Percentiles rank a stretch among this genome's conserved stretches.
phyloP scores from a whole-genome alignment of 257 asterid genomes.

The Solanum paucissectum region DNA sequence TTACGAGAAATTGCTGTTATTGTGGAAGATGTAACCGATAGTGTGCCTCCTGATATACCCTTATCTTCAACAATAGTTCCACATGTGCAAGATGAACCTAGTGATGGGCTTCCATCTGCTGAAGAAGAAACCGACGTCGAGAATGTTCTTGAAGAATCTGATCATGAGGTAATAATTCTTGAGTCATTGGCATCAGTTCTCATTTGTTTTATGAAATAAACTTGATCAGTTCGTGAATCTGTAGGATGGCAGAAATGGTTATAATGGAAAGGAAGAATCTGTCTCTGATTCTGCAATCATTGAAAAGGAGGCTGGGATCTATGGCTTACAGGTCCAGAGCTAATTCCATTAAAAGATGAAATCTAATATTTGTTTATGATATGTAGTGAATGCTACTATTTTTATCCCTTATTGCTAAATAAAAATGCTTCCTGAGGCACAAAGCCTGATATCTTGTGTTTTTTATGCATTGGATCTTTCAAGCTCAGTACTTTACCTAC shows the following conservation, averaged over 20 bases:
- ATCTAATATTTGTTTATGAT: neutral
- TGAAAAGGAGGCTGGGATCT: slow-evolving; percentile 64
- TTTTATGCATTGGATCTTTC: neutral
- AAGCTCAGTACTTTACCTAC: neutral
- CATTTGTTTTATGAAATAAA: neutral
- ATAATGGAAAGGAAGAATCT: slow-evolving; percentile 22
- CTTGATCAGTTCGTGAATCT: slow-evolving; percentile 1
- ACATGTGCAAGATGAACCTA: slow-evolving; percentile 24
- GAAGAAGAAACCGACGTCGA: slow-evolving; percentile 40
- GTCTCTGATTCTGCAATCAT: slow-evolving; percentile 46
- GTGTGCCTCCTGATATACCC: slow-evolving; percentile 17
- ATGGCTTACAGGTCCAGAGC: slow-evolving; percentile 67
- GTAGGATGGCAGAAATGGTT: slow-evolving; percentile 37
- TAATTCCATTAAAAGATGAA: neutral
- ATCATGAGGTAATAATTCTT: slow-evolving; percentile 30
- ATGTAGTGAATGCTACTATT: neutral
- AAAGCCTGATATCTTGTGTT: neutral
- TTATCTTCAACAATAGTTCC: slow-evolving; percentile 15
- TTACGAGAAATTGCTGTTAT: slow-evolving; percentile 12
- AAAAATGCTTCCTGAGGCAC: neutral
- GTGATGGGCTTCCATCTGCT: slow-evolving; percentile 26
- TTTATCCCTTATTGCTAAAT: neutral
- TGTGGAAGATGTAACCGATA: slow-evolving; percentile 40
- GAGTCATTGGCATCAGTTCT: neutral
- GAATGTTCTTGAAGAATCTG: slow-evolving; percentile 26